Evolutionary conservation across 1,139 yeast species (phyloP).

Genomic region (Kodamaea plutei): DNA sequence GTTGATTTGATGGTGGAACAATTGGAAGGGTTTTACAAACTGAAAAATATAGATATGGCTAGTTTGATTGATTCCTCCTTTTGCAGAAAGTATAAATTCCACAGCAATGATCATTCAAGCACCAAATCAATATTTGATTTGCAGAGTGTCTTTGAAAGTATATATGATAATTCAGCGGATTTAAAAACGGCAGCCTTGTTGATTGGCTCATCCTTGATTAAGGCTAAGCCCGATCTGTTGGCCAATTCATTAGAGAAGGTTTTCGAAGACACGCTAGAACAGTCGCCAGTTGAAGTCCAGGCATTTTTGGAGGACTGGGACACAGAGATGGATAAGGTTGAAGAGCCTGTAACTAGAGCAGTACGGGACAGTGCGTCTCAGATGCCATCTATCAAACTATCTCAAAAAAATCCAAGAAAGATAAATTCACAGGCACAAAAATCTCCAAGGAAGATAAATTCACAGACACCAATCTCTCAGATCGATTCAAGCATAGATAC

Average conservation of each 20-base stretch:
- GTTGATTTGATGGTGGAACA: slow-evolving; percentile 51
- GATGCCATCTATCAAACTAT: slow-evolving; percentile 22
- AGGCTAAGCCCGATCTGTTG: slow-evolving; percentile 16
- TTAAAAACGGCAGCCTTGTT: slow-evolving; percentile 18
- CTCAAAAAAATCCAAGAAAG: slow-evolving; percentile 5
- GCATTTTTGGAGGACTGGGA: slow-evolving; percentile 29
- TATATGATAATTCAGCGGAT: slow-evolving; percentile 5
- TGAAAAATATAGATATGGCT: slow-evolving; percentile 20
- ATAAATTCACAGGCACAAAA: no score
- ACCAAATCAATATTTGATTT: slow-evolving; percentile 12
- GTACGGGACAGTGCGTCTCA: slow-evolving; percentile 25
- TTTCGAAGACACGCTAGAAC: slow-evolving; percentile 11
- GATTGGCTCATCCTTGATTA: slow-evolving; percentile 25
- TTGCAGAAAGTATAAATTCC: slow-evolving; percentile 7
- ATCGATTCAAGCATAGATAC: no score
- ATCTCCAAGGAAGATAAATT: no score
- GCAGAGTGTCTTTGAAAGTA: slow-evolving; percentile 6
- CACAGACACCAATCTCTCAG: no score
- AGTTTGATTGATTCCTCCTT: slow-evolving; percentile 11
- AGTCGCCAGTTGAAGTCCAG: slow-evolving; percentile 19
- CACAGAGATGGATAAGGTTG: neutral
- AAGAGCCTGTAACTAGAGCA: neutral
- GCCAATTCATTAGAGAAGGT: slow-evolving; percentile 9
- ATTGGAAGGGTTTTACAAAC: slow-evolving; percentile 31
- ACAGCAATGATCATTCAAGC: neutral